Base-by-base conservation (phyloP, 2,329 filamentous ascomycete species). In the Chaetomium globosum region DNA sequence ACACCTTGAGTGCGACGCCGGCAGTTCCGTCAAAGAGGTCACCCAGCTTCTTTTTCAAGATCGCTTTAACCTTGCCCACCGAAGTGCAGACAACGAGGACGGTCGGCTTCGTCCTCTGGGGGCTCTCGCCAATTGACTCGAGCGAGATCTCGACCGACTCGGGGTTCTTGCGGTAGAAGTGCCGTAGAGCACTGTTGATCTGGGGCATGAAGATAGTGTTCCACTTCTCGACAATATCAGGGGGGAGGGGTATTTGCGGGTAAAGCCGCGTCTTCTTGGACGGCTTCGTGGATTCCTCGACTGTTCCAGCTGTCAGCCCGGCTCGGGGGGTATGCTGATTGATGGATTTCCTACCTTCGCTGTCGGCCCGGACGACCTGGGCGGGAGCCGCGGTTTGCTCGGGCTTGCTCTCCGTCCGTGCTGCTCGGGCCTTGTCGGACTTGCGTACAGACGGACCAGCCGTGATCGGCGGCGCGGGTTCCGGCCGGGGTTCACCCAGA, bases 131-230 rank as follows among this genome's bases (percentile, higher is more conserved):
- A 49, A 93, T 87, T 0, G 87, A 89, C 66, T 92, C 87, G 1
- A 94, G 84, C 10, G 89, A 90, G 49, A 94, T 92, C 71, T 91
- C 90, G 39, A 92, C 87, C 0, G 90, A 91, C 74, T 94, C 91
- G 0, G 87, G 84, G 58, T 91, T 84, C 70, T 90, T 90, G 68
- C 85, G 85, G 71, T 93, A 88, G 66, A 91, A 91, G 59, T 86
- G 83, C 26, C 87, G 85, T 19, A 93, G 82, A 1, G 91, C 85
- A 21, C 86, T 81, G 73, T 92, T 90, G 67, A 94, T 85, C 66
- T 91, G 87, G 1, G 89, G 88, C 80, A 92, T 90, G 64, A 92
- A 77, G 2, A 83, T 83, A 1, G 80, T 81, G 71, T 93, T 89
- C 90, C 90, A 94, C 67, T 87, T 84, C 43, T 91, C 86, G 2